Evolutionary conservation across 257 asterid species (phyloP).

Genomic region (Petrea volubilis): DNA sequence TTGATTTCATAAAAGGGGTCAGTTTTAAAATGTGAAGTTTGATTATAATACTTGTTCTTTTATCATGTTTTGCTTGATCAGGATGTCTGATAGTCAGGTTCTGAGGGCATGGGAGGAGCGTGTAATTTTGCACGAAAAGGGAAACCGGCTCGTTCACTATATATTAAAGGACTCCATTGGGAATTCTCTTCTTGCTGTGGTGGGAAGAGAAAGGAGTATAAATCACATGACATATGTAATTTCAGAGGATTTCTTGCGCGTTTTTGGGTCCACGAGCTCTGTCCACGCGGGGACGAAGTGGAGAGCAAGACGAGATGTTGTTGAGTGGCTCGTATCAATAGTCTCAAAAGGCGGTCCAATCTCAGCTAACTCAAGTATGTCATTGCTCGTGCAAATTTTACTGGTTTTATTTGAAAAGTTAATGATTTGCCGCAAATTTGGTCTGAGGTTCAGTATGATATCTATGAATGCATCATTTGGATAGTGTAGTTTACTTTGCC

Average conservation of each 20-base stretch:
- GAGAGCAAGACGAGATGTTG: conserved; percentile 43
- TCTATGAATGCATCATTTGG: not conserved
- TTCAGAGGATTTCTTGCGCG: conserved; percentile 37
- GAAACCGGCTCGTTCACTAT: conserved; percentile 42
- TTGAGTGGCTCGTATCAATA: conserved; percentile 41
- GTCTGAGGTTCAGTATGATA: not conserved
- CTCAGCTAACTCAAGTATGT: conserved; percentile 35
- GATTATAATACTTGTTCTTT: not conserved
- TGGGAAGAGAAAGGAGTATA: conserved; percentile 46
- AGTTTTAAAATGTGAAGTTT: not conserved
- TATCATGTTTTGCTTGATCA: conserved; percentile 14
- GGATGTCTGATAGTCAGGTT: conserved; percentile 39
- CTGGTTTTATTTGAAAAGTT: not conserved
- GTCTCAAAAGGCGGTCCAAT: conserved; percentile 32
- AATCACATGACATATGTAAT: conserved; percentile 40
- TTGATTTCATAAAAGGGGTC: too few species aligned
- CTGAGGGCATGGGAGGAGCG: conserved; percentile 46
- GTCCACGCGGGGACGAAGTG: conserved; percentile 35
- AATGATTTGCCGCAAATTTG: not conserved
- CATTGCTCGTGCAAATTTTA: not conserved
- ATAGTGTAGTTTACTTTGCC: not conserved
- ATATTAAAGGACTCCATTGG: conserved; percentile 29
- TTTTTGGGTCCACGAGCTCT: conserved; percentile 29
- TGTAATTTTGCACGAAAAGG: conserved; percentile 31
- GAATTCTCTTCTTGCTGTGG: conserved; percentile 41